Evolutionary conservation across 805 yeast species (phyloP).

Genomic region (Candida ovalis): DNA sequence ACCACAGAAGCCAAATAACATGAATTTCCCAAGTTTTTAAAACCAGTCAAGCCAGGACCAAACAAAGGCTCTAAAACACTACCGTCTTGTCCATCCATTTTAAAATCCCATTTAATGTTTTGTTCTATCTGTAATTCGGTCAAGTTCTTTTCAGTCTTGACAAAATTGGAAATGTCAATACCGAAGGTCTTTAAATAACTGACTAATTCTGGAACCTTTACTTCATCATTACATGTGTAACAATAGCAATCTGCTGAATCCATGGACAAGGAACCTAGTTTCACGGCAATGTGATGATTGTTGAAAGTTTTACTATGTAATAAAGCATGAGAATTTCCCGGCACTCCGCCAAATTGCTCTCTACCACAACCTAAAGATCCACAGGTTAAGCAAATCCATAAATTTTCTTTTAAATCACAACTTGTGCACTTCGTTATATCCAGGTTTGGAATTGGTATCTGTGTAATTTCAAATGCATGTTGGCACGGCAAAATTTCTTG

Average conservation of each 20-base stretch:
- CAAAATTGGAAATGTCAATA: constrained; percentile 52
- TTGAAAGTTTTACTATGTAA: constrained; percentile 52
- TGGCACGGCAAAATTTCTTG: constrained; percentile 77
- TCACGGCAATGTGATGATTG: constrained; percentile 80
- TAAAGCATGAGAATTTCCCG: constrained; percentile 93
- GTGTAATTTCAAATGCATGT: constrained; percentile 61
- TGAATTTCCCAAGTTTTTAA: constrained; percentile 87
- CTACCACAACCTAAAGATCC: constrained; percentile 95
- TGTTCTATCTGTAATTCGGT: constrained; percentile 91
- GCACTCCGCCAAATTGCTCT: constrained; percentile 86
- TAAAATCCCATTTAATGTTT: constrained; percentile 90
- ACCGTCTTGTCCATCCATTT: constrained; percentile 70
- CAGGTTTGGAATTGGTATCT: constrained; percentile 24
- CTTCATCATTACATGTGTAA: constrained; percentile 85
- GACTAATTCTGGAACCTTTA: constrained; percentile 60
- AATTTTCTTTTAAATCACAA: constrained; percentile 68
- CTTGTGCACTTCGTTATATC: constrained; percentile 44
- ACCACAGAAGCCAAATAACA: constrained; percentile 83
- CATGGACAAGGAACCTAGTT: constrained; percentile 80
- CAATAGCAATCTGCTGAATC: constrained; percentile 86
- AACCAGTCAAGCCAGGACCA: constrained; percentile 79
- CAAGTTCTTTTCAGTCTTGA: constrained; percentile 82
- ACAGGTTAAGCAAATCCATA: constrained; percentile 92
- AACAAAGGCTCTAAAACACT: constrained; percentile 57
- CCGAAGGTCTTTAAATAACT: constrained; percentile 54